Base-by-base conservation (phyloP, 495 filamentous ascomycete genomes). In the Aspergillus cristatus region DNA sequence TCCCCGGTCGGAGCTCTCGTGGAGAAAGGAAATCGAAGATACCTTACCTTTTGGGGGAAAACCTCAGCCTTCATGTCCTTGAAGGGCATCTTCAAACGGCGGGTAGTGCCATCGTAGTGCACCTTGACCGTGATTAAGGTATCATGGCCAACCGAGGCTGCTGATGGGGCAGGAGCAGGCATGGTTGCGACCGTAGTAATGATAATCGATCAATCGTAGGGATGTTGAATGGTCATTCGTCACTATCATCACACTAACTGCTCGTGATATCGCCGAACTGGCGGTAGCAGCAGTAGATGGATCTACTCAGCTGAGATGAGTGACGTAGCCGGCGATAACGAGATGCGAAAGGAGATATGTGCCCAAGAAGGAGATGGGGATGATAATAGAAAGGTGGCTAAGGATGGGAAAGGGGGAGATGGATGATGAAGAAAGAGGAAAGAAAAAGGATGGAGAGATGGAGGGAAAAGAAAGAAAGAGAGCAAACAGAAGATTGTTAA, bases 81-180 rank as follows among this genome's bases (percentile, higher is more conserved):
- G 55, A 99, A 67, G 26, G 86, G 81, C 12, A 99, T 70, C 71
- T 94, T 97, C 66, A 94, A 87, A 52, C 89, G 81, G 35, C 84
- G 77, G 47, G 76, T 82, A 44, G 79, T 82, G 48, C 86, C 77
- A 35, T 67, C 62, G 46, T 82, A 72, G 41, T 74, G 75, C 47
- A 95, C 70, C 66, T 97, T 97, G 61, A 95, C 63, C 36, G 82
- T 86, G 52, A 99, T 82, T 39, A 79, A 62, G 38, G 85, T 88
- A 39, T 89, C 85, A 24, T 76, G 76, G 18, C 68, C 67, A 38
- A 76, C 67, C 18, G 62, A 42, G 18, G 56, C 40, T 28, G 52
- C 36, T 13, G 55, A 40, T 37, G 53, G 31, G 28, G 57, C 43
- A 33, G 55, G 43, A 24, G 58, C 50, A 15, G 63, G 48, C 61